These are phyloP conservation scores for Pseudocercospora fijiensis DNA, from an alignment of 2,329 filamentous ascomycete genomes.

Conservation along the genomic window DNA sequence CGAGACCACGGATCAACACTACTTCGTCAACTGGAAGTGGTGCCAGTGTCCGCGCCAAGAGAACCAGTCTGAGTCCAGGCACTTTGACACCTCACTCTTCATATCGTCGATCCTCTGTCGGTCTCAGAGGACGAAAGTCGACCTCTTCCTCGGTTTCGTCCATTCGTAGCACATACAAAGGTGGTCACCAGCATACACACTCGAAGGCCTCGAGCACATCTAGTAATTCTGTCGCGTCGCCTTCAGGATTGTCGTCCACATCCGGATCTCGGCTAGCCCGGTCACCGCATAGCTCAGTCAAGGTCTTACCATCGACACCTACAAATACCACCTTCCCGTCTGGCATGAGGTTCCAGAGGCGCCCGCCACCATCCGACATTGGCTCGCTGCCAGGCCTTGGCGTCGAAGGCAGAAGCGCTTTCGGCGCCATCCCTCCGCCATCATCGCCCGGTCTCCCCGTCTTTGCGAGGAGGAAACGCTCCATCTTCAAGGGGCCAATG, in stretches of 20 bases:
- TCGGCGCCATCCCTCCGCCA: slow-evolving; percentile 43
- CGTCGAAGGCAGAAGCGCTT: slow-evolving; percentile 27
- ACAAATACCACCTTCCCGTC: slow-evolving; percentile 73
- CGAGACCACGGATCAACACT: slow-evolving; percentile 48
- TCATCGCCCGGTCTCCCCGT: slow-evolving; percentile 62
- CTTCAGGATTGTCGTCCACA: slow-evolving; percentile 46
- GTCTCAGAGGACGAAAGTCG: slow-evolving; percentile 86
- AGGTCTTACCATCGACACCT: slow-evolving; percentile 90
- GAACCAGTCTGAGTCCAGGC: slow-evolving; percentile 64
- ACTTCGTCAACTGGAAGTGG: slow-evolving; percentile 38
- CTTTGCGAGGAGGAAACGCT: slow-evolving; percentile 79
- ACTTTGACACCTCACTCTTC: slow-evolving; percentile 86
- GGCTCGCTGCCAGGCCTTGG: slow-evolving; percentile 33
- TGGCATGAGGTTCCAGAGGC: slow-evolving; percentile 67
- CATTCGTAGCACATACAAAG: slow-evolving; percentile 84
- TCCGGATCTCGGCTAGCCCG: slow-evolving; percentile 63
- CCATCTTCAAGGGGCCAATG: slow-evolving; percentile 77
- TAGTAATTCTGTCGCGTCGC: slow-evolving; percentile 63
- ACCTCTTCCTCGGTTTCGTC: slow-evolving; percentile 94
- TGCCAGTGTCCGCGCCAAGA: slow-evolving; percentile 39
- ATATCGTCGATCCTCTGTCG: slow-evolving; percentile 76
- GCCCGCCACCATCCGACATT: slow-evolving; percentile 36
- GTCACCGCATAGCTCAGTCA: slow-evolving; percentile 85
- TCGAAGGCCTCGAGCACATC: slow-evolving; percentile 94
- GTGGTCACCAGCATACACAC: slow-evolving; percentile 73